phyloP scores from a whole-genome alignment of 129 eudicot species.

The Ambrosia artemisiifolia region DNA sequence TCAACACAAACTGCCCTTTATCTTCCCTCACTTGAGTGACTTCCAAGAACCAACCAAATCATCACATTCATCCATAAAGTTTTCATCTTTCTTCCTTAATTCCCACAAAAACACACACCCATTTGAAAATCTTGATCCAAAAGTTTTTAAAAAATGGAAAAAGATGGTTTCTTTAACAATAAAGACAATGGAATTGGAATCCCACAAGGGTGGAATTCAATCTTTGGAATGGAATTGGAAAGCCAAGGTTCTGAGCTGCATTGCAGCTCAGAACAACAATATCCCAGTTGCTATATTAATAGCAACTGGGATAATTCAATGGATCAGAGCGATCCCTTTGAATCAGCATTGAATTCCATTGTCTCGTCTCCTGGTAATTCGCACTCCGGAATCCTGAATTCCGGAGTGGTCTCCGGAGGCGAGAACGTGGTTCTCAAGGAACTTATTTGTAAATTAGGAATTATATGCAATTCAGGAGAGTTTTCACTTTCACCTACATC shows the following conservation, averaged over 20 bases:
- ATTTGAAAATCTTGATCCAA: constrained; percentile 9
- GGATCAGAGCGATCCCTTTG: constrained; percentile 86
- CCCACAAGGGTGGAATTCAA: constrained; percentile 39
- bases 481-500: constrained; percentile 57
- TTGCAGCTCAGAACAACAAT: constrained; percentile 19
- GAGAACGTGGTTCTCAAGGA: constrained; percentile 63
- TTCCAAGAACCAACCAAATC: constrained; percentile 36
- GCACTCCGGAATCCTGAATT: constrained; percentile 33
- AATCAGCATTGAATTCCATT: constrained; percentile 87
- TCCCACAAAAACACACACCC: constrained; percentile 24
- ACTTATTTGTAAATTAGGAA: constrained; percentile 75
- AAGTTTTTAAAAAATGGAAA: constrained; percentile 33
- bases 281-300: constrained; percentile 41
- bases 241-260: constrained; percentile 37
- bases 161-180: constrained; percentile 37
- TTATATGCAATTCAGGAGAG: constrained; percentile 68
- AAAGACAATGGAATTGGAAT: constrained; percentile 15
- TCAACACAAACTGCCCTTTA: constrained; percentile 17
- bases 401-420: constrained; percentile 4
- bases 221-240: constrained; percentile 43
- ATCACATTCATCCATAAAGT: constrained; percentile 20
- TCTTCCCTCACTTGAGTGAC: constrained; percentile 40
- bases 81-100: constrained; percentile 23
- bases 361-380: constrained; percentile 76
- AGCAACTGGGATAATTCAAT: constrained; percentile 69